phyloP scores from a whole-genome alignment of 2,329 filamentous ascomycete species.

The Ascochyta viciae-villosae region DNA sequence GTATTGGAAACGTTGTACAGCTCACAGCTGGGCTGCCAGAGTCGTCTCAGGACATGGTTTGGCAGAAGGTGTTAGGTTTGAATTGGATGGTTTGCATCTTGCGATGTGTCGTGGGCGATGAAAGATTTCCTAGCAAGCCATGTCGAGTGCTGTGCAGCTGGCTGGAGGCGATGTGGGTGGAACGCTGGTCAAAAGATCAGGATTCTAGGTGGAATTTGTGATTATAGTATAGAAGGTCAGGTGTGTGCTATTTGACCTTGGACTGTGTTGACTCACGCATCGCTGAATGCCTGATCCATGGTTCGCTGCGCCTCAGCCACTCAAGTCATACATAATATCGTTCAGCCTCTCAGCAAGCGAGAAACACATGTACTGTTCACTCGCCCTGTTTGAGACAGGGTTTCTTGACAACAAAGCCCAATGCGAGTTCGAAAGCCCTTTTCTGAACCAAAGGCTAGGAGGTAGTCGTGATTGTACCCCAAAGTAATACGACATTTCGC shows the following conservation, averaged over 20 bases:
- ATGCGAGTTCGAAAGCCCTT: background rate
- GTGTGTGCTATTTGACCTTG: background rate
- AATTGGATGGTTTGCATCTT: background rate
- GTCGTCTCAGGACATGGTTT: background rate
- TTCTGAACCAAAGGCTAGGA: background rate
- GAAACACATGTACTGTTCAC: background rate
- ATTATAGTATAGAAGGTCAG: background rate
- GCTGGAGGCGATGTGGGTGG: background rate
- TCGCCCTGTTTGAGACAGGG: background rate
- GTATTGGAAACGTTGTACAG: background rate
- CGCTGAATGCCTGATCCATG: background rate
- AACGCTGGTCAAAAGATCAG: background rate
- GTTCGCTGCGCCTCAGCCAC: background rate
- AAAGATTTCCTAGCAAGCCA: background rate
- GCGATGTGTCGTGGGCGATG: background rate
- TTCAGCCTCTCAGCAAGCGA: background rate
- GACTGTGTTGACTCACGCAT: slow-evolving; percentile 2
- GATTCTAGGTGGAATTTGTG: background rate
- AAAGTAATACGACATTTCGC: background rate
- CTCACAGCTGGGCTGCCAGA: background rate
- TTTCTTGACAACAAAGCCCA: background rate
- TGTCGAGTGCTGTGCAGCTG: background rate
- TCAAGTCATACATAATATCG: background rate
- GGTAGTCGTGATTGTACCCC: background rate
- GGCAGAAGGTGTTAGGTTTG: background rate